phyloP scores from a whole-genome alignment of 345 rosid genomes.

The Gossypium stocksii region DNA sequence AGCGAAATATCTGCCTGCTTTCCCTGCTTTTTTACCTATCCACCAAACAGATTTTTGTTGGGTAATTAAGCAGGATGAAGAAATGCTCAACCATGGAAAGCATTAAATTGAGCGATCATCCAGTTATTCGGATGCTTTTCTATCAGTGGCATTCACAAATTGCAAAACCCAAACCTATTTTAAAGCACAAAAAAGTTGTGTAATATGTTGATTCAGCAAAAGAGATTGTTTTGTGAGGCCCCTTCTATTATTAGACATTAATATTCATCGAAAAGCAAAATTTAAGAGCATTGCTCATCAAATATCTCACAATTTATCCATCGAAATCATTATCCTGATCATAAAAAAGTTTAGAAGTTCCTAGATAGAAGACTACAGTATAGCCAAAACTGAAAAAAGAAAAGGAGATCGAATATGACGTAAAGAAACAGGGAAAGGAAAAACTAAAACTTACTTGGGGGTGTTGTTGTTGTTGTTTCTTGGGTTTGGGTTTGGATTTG shows the following conservation, averaged over 20 bases:
- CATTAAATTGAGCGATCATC: not conserved
- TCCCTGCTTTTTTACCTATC: conserved; percentile 62
- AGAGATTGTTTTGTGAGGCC: not conserved
- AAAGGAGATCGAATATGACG: not conserved
- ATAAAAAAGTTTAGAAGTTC: not conserved
- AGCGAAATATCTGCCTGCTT: conserved; percentile 65
- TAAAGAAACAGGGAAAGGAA: not conserved
- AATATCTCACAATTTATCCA: not conserved
- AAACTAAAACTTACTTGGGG: conserved; percentile 37
- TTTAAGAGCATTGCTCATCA: not conserved
- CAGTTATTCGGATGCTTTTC: not conserved
- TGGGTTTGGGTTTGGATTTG: conserved; percentile 41
- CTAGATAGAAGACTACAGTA: no score
- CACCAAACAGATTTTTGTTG: conserved; percentile 9
- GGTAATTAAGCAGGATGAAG: not conserved
- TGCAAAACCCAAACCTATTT: not conserved
- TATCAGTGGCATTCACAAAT: not conserved
- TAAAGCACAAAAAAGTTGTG: not conserved
- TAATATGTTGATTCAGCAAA: not conserved
- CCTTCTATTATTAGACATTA: not conserved
- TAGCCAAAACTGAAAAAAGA: not conserved
- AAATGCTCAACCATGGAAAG: not conserved
- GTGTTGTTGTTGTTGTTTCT: conserved; percentile 33
- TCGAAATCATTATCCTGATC: not conserved
- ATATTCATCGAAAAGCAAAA: not conserved